These are phyloP conservation scores for Aphelidium insulamus DNA, from an alignment of 371 early-diverging fungal species.

Conservation along the genomic window DNA sequence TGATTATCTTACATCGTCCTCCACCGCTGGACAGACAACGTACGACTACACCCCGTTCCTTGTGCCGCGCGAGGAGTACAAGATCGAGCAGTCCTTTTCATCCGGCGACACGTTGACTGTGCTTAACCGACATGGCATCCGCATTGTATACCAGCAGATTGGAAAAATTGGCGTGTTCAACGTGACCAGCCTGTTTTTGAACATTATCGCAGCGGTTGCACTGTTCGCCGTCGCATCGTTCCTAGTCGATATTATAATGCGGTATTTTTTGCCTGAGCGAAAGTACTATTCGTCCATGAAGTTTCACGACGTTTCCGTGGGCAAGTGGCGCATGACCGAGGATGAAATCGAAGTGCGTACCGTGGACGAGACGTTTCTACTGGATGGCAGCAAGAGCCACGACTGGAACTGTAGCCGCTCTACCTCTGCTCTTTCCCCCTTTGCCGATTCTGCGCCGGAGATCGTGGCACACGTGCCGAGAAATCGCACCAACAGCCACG, in stretches of 20 bases:
- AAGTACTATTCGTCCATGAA: too few species aligned
- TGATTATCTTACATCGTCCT: too few species aligned
- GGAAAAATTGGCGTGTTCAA: constrained; percentile 27
- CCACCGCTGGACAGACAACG: constrained; percentile 8
- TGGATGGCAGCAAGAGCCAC: too few species aligned
- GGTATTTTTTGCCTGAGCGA: constrained; percentile 17
- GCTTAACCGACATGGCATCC: constrained; percentile 23
- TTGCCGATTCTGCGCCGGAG: too few species aligned
- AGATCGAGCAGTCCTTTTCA: constrained; percentile 14
- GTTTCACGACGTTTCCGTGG: too few species aligned
- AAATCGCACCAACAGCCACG: too few species aligned
- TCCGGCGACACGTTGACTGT: constrained; percentile 15
- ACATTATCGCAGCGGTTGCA: constrained; percentile 24
- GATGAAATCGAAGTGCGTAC: too few species aligned
- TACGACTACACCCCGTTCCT: constrained; percentile 17
- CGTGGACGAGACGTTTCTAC: too few species aligned
- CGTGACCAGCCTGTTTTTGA: constrained; percentile 17
- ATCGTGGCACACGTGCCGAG: too few species aligned
- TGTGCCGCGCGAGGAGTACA: constrained; percentile 21
- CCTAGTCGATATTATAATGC: constrained; percentile 26
- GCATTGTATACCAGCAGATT: constrained; percentile 20
- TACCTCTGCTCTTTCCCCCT: too few species aligned
- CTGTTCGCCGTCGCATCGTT: constrained; percentile 21
- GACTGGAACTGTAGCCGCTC: too few species aligned
- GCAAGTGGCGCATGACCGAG: too few species aligned